phyloP scores from a whole-genome alignment of 495 filamentous ascomycete species.

The Lasiosphaeria hispida region DNA sequence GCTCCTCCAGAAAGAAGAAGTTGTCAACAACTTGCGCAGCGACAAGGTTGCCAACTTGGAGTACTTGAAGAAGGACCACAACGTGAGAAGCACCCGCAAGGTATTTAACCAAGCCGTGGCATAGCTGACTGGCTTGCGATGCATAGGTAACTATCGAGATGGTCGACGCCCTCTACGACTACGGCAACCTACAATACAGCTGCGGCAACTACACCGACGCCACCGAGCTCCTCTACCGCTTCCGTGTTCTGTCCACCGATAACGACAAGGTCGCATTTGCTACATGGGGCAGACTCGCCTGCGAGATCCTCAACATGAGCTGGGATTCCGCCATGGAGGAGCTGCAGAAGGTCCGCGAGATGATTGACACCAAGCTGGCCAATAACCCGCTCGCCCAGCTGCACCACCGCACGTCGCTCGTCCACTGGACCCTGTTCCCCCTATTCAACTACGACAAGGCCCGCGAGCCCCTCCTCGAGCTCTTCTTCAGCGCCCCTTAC shows the following conservation, averaged over 20 bases:
- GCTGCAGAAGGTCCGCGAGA: constrained; percentile 87
- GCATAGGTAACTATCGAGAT: constrained; percentile 79
- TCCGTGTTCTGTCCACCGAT: constrained; percentile 94
- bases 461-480: constrained; percentile 84
- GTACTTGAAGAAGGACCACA: constrained; percentile 91
- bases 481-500: constrained; percentile 93
- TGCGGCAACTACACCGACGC: constrained; percentile 89
- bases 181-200: constrained; percentile 92
- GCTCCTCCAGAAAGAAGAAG: constrained; percentile 79
- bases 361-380: constrained; percentile 87
- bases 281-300: constrained; percentile 94
- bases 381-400: constrained; percentile 94
- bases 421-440: constrained; percentile 98
- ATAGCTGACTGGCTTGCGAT: constrained; percentile 17
- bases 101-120: neutral
- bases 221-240: constrained; percentile 87
- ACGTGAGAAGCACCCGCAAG: constrained; percentile 45
- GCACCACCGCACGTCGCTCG: constrained; percentile 89
- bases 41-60: constrained; percentile 98
- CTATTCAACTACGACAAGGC: constrained; percentile 97
- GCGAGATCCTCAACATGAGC: constrained; percentile 85
- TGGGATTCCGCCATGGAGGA: constrained; percentile 98
- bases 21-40: constrained; percentile 80
- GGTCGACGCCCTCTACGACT: constrained; percentile 92
- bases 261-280: constrained; percentile 93